A percentile compares a stretch with the other conserved stretches of the same genome.
Conservation (phyloP, 2,329 filamentous ascomycete genomes). For the Exophiala xenobiotica region DNA sequence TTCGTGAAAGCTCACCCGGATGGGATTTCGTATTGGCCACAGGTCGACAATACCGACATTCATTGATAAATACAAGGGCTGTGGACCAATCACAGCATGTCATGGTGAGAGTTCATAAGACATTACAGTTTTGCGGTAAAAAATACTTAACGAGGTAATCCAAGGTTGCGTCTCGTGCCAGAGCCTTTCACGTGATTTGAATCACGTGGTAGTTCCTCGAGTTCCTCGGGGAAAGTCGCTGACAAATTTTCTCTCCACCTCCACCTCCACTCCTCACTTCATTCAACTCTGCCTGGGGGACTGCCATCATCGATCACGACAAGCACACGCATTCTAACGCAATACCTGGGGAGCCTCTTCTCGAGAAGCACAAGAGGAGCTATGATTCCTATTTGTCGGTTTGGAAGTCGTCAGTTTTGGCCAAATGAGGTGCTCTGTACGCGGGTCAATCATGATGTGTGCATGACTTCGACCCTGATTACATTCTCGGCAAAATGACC, state of each 20-base stretch:
- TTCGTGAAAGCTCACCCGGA: too few species aligned
- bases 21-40: neutral
- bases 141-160: too few species aligned
- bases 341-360: neutral
- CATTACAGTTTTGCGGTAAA: too few species aligned
- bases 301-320: neutral
- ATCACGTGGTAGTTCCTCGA: neutral
- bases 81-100: too few species aligned
- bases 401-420: neutral
- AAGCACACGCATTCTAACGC: neutral
- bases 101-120: too few species aligned
- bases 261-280: neutral
- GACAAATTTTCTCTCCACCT: neutral
- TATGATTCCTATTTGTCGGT: neutral
- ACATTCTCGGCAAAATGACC: neutral
- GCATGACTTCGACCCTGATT: neutral
- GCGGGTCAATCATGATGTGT: conserved; percentile 1
- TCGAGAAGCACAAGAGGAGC: neutral
- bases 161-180: too few species aligned
- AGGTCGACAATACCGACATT: neutral
- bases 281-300: neutral
- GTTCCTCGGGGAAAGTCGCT: neutral
- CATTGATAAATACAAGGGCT: too few species aligned
- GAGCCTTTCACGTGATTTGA: neutral
- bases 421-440: neutral